These are phyloP conservation scores for Oidiodendron maius DNA, from an alignment of 495 filamentous ascomycete genomes.

Conservation along the genomic window DNA sequence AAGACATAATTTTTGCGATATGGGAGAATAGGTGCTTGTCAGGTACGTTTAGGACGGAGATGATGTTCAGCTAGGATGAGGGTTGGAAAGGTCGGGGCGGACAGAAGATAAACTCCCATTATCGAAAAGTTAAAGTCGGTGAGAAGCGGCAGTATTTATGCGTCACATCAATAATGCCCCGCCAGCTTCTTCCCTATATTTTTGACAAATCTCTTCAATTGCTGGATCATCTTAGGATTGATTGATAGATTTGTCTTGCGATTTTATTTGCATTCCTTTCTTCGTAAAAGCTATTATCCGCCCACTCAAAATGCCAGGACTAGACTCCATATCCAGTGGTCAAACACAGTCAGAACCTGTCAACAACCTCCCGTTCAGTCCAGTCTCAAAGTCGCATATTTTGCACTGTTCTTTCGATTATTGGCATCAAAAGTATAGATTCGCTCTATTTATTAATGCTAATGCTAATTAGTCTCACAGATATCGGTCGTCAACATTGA, in stretches of 20 bases:
- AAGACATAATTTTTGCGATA: conserved; percentile 59
- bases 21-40: background rate
- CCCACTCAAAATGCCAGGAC: conserved; percentile 18
- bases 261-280: background rate
- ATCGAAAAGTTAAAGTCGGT: background rate
- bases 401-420: conserved; percentile 88
- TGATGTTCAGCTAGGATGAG: background rate
- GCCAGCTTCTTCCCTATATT: too few species aligned
- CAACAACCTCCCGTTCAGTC: conserved; percentile 65
- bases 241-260: background rate
- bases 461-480: conserved; percentile 18
- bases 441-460: background rate
- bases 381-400: conserved; percentile 78
- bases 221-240: background rate
- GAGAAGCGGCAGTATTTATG: conserved; percentile 8
- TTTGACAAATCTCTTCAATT: too few species aligned
- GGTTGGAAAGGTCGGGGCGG: background rate
- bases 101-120: background rate
- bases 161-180: conserved; percentile 9
- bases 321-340: background rate
- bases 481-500: conserved; percentile 77
- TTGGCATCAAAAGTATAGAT: conserved; percentile 71
- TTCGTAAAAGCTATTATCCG: background rate
- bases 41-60: background rate
- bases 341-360: conserved; percentile 17